These are phyloP conservation scores for Exophiala phaeomuriformis DNA, from an alignment of 2,329 filamentous ascomycete species.

Conservation along the genomic window DNA sequence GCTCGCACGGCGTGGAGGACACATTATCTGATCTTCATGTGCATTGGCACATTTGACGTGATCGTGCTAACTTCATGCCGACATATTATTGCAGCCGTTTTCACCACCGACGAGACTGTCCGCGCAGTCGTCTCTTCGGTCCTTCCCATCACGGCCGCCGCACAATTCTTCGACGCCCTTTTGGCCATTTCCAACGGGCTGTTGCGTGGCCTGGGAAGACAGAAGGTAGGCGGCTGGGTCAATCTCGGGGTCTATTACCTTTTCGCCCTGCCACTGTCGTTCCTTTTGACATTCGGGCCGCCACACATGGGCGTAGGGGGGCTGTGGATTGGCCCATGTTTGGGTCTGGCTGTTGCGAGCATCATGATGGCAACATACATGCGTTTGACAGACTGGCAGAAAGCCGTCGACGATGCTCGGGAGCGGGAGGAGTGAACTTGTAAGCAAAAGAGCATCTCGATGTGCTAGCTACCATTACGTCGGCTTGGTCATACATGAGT, in stretches of 20 bases:
- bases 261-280: constrained; percentile 67
- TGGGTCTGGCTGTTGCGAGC: constrained; percentile 71
- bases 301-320: constrained; percentile 60
- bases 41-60: constrained; percentile 65
- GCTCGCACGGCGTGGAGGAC: constrained; percentile 66
- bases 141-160: constrained; percentile 65
- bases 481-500: not conserved
- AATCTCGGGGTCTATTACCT: constrained; percentile 72
- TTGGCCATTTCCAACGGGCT: constrained; percentile 67
- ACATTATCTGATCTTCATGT: constrained; percentile 52
- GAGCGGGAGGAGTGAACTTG: constrained; percentile 21
- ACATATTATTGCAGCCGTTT: constrained; percentile 61
- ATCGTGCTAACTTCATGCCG: constrained; percentile 56
- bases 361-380: constrained; percentile 65
- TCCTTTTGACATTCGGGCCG: constrained; percentile 62
- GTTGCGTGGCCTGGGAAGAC: constrained; percentile 68
- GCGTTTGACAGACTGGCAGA: constrained; percentile 42
- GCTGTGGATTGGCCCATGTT: constrained; percentile 56
- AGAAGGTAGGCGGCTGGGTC: constrained; percentile 72
- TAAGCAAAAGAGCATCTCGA: not conserved
- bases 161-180: constrained; percentile 73
- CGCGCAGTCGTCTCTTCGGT: constrained; percentile 55
- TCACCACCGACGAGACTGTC: constrained; percentile 58
- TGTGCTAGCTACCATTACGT: not conserved
- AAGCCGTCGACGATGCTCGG: constrained; percentile 46